Conservation (phyloP, 192 early-diverging fungal species). For the Backusella psychrophila region DNA sequence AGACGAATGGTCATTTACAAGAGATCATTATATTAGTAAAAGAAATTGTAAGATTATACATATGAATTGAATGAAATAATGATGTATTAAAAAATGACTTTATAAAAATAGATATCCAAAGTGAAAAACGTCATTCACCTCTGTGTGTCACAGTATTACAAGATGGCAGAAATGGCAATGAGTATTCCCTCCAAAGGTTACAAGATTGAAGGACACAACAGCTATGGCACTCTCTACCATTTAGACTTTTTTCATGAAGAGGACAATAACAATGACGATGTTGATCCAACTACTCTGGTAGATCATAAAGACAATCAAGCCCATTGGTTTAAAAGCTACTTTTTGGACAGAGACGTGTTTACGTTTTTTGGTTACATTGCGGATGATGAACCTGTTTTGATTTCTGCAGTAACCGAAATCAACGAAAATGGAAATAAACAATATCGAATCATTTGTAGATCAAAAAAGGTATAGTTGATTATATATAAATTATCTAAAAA, state of each 20-base stretch:
- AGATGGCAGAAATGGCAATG: constrained; percentile 35
- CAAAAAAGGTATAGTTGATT: constrained; percentile 15
- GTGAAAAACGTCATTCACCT: constrained; percentile 32
- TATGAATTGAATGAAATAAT: background rate
- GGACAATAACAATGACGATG: background rate
- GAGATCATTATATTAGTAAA: background rate
- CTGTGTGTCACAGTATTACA: constrained; percentile 34
- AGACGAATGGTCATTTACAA: background rate
- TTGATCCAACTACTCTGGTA: background rate
- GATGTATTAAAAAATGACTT: too few relatives aligned
- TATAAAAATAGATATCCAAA: background rate
- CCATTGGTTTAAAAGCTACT: constrained; percentile 32
- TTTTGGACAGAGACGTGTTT: constrained; percentile 18
- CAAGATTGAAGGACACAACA: constrained; percentile 37
- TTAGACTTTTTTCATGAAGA: background rate
- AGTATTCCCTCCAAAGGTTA: constrained; percentile 39
- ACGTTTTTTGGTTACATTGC: constrained; percentile 28
- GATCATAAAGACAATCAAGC: constrained; percentile 35
- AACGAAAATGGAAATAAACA: constrained; percentile 20
- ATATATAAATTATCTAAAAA: constrained; percentile 6
- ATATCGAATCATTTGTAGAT: constrained; percentile 25
- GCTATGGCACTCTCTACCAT: constrained; percentile 4
- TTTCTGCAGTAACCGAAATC: constrained; percentile 17
- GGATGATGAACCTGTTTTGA: constrained; percentile 21
- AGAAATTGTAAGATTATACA: background rate